A percentile compares a stretch with the other conserved stretches of the same genome.
These are phyloP conservation scores for Phialocephala sp. DNA, from an alignment of 2,329 filamentous ascomycete species.

Conservation along the genomic window DNA sequence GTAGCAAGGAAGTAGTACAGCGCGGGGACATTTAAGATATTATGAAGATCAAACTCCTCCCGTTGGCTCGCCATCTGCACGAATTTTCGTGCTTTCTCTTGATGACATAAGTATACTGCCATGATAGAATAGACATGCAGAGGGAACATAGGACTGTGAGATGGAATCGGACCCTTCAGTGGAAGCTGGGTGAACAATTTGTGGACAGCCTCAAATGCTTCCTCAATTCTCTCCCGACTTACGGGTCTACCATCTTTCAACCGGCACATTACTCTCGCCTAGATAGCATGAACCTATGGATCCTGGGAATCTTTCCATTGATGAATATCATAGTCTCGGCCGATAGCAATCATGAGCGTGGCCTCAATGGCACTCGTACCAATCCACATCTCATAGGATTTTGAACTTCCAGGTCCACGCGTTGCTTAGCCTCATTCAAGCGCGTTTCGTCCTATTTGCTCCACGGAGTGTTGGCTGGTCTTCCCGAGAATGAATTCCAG, in stretches of 20 bases:
- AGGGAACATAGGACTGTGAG: neutral
- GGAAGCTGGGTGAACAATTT: neutral
- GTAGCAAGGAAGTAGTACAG: neutral
- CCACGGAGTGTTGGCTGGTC: neutral
- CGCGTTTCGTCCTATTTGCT: neutral
- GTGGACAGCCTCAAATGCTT: conserved; percentile 2
- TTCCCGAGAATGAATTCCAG: neutral
- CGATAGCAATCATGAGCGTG: neutral
- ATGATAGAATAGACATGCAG: neutral
- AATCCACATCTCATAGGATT: neutral
- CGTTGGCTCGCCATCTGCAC: neutral
- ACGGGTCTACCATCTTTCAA: neutral
- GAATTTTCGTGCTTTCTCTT: neutral
- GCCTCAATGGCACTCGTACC: neutral
- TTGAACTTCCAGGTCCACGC: neutral
- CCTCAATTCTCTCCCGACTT: neutral
- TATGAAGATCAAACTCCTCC: neutral
- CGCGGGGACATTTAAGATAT: neutral
- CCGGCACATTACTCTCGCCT: neutral
- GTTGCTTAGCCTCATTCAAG: neutral
- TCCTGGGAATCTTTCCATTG: neutral
- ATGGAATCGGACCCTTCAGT: neutral
- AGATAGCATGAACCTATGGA: neutral
- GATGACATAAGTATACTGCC: neutral
- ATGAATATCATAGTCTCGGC: neutral